These are phyloP conservation scores for Beauveria scarabaeidicola DNA, from an alignment of 2,329 filamentous ascomycete genomes.

Conservation along the genomic window DNA sequence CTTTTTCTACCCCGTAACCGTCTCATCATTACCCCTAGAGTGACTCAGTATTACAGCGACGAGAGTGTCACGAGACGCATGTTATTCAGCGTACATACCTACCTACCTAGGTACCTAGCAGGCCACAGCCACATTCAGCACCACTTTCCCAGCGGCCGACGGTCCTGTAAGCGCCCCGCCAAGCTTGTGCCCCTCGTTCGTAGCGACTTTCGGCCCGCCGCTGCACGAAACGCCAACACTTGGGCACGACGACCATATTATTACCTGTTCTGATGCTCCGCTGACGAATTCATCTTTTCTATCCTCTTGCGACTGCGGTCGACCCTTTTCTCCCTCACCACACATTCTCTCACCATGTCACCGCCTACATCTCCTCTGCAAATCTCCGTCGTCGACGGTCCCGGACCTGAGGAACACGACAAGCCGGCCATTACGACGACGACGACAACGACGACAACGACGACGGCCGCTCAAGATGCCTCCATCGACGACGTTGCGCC, in stretches of 20 bases:
- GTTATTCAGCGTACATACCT: too few relatives aligned
- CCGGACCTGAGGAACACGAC: neutral
- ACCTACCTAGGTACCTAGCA: too few relatives aligned
- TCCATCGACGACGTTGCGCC: neutral
- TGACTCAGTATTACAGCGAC: too few relatives aligned
- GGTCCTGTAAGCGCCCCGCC: neutral
- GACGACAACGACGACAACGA: neutral
- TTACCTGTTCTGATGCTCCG: neutral
- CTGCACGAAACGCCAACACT: neutral
- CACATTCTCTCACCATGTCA: neutral
- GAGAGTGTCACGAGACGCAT: too few relatives aligned
- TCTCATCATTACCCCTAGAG: too few relatives aligned
- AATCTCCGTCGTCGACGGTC: neutral
- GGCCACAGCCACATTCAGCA: too few relatives aligned
- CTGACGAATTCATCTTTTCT: neutral
- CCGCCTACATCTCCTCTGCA: neutral
- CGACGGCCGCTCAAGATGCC: neutral
- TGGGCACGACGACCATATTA: neutral
- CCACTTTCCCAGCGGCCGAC: neutral
- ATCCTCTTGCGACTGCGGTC: constrained; percentile 2
- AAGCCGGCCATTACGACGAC: constrained; percentile 8
- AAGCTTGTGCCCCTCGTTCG: neutral
- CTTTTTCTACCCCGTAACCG: too few relatives aligned
- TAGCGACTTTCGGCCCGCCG: too few relatives aligned
- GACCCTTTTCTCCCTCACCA: neutral